phyloP scores from a whole-genome alignment of 2,329 filamentous ascomycete species.

The Colletotrichum scovillei region DNA sequence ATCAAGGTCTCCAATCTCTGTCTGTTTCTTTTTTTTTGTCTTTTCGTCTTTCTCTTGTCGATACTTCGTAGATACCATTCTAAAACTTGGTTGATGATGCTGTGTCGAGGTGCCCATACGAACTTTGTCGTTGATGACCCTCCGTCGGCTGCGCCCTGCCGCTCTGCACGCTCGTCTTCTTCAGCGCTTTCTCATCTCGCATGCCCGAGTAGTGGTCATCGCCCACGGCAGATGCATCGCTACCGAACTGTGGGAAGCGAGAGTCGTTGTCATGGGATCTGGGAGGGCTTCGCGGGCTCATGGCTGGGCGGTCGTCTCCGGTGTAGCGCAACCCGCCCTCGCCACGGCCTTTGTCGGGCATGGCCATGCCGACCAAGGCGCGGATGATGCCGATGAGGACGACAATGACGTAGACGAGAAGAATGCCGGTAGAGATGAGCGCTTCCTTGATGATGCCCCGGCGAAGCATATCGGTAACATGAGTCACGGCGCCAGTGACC shows the following conservation, averaged over 20 bases:
- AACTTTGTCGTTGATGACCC: constrained; percentile 48
- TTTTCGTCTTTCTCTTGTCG: not conserved
- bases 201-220: constrained; percentile 36
- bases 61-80: not conserved
- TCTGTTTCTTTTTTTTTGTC: not conserved
- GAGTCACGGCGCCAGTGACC: constrained; percentile 79
- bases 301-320: constrained; percentile 43
- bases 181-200: constrained; percentile 43
- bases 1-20: constrained; percentile 13
- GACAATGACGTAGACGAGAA: constrained; percentile 83
- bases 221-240: constrained; percentile 32
- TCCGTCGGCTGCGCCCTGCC: constrained; percentile 40
- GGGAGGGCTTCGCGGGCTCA: constrained; percentile 41
- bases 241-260: constrained; percentile 34
- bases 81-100: constrained; percentile 32
- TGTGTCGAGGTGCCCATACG: constrained; percentile 48
- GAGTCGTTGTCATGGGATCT: constrained; percentile 30
- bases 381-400: constrained; percentile 79
- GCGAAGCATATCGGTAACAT: constrained; percentile 75
- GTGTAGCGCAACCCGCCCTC: constrained; percentile 65
- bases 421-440: constrained; percentile 79
- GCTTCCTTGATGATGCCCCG: constrained; percentile 79
- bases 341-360: constrained; percentile 68
- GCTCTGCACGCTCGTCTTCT: constrained; percentile 29
- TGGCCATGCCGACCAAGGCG: constrained; percentile 70